Percentiles rank a stretch among this genome's conserved stretches.
Evolutionary conservation across 331 rosid species (phyloP).

Genomic region (Arachis monticola): DNA sequence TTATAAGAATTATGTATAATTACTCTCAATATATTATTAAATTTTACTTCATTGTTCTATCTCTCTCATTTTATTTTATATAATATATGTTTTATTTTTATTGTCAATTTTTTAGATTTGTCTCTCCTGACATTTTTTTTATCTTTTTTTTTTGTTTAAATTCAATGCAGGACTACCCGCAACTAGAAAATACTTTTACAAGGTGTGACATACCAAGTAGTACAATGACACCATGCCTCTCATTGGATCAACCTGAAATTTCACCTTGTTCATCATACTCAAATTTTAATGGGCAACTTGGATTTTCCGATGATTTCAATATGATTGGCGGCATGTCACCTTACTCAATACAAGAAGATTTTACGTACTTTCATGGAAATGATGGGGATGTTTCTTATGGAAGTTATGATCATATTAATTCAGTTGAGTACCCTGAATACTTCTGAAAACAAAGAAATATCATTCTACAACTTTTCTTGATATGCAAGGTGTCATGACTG

Average conservation of each 20-base stretch:
- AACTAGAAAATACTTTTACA: conserved; percentile 53
- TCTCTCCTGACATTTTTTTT: neutral
- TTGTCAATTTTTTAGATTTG: conserved; percentile 1
- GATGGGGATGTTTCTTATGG: conserved; percentile 52
- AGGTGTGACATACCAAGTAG: conserved; percentile 42
- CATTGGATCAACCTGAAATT: conserved; percentile 54
- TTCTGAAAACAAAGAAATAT: conserved; percentile 48
- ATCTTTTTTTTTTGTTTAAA: conserved; percentile 28
- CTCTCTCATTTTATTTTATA: too few relatives aligned
- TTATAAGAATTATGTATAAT: too few relatives aligned
- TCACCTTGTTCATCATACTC: conserved; percentile 73
- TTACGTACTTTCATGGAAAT: conserved; percentile 56
- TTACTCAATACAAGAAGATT: conserved; percentile 52
- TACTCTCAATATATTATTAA: too few relatives aligned
- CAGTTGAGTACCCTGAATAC: conserved; percentile 48
- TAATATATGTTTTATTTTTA: too few relatives aligned
- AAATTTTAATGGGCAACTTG: conserved; percentile 55
- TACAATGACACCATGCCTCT: conserved; percentile 52
- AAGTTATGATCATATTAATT: conserved; percentile 54
- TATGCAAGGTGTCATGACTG: conserved; percentile 38
- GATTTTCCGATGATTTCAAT: conserved; percentile 49
- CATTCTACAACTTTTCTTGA: conserved; percentile 22
- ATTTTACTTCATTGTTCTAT: too few relatives aligned
- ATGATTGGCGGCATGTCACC: conserved; percentile 57
- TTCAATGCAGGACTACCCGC: conserved; percentile 68